Conservation (phyloP, 495 filamentous ascomycete species). For the Aspergillus cristatus region DNA sequence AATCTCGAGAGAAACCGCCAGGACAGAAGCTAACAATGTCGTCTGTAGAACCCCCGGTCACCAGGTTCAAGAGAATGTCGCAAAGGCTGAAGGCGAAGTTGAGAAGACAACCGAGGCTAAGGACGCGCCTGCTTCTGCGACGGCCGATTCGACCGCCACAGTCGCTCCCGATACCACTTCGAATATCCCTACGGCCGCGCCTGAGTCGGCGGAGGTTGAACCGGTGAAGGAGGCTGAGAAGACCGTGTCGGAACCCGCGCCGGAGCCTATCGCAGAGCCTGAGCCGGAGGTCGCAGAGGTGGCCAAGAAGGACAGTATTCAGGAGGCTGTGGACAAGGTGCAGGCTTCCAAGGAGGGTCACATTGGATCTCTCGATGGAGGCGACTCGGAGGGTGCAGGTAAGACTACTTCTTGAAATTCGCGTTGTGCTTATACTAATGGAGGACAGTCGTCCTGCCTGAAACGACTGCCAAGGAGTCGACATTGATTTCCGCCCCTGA, state of each 20-base stretch:
- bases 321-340: constrained; percentile 21
- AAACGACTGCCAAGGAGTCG: constrained; percentile 10
- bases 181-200: constrained; percentile 4
- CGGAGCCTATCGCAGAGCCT: constrained; percentile 1
- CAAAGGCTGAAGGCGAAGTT: constrained; percentile 23
- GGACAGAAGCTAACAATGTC: constrained; percentile 3
- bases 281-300: too few species aligned
- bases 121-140: constrained; percentile 13
- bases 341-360: constrained; percentile 18
- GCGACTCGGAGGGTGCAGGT: constrained; percentile 12
- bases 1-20: constrained; percentile 2
- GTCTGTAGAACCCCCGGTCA: constrained; percentile 28
- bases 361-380: constrained; percentile 9
- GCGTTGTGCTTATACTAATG: neutral
- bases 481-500: constrained; percentile 1
- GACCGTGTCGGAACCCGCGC: constrained; percentile 10
- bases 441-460: constrained; percentile 14
- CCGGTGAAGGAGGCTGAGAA: constrained; percentile 17
- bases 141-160: constrained; percentile 10
- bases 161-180: constrained; percentile 11
- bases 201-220: too few species aligned
- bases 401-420: constrained; percentile 2
- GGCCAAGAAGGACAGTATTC: constrained; percentile 5
- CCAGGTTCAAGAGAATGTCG: constrained; percentile 31
- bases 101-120: constrained; percentile 17